Evolutionary conservation across 768 basidiomycete genomes (phyloP).

Genomic region (Leccinum disarticulatum): DNA sequence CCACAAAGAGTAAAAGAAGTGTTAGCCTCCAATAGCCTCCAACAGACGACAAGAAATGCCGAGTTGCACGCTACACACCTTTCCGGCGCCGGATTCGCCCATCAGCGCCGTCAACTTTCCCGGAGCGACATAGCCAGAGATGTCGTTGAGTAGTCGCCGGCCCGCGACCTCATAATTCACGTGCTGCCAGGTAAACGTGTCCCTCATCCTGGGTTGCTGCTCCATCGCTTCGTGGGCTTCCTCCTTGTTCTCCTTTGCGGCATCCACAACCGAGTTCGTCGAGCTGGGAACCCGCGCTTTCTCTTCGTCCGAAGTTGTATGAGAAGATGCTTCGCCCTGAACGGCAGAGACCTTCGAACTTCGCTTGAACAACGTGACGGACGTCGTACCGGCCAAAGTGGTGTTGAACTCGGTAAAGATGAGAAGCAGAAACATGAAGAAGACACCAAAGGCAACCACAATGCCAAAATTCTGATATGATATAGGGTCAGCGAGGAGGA

Average conservation of each 20-base stretch:
- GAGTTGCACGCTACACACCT: constrained; percentile 22
- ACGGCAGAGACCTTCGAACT: no score
- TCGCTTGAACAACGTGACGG: no score
- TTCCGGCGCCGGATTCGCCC: constrained; percentile 61
- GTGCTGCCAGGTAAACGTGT: constrained; percentile 65
- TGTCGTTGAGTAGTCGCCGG: constrained; percentile 60
- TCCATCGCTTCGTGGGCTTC: constrained; percentile 35
- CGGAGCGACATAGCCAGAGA: constrained; percentile 79
- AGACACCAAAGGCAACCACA: no score
- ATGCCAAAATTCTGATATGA: no score
- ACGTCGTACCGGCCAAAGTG: no score
- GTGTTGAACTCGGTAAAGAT: no score
- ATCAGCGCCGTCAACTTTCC: constrained; percentile 78
- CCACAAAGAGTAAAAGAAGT: background rate
- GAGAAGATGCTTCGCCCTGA: no score
- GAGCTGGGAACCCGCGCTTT: constrained; percentile 21
- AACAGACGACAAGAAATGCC: no score
- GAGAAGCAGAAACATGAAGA: no score
- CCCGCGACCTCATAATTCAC: constrained; percentile 66
- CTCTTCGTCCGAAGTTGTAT: constrained; percentile 25
- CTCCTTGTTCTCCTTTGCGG: constrained; percentile 10
- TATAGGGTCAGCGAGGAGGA: no score
- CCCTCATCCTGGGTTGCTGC: constrained; percentile 36
- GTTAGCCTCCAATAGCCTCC: background rate
- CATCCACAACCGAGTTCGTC: constrained; percentile 7